Evolutionary conservation across 1,284 basidiomycete genomes (phyloP), one percentile per base, ranked within the genome.

Genomic region (Apiotrichum sp.): DNA sequence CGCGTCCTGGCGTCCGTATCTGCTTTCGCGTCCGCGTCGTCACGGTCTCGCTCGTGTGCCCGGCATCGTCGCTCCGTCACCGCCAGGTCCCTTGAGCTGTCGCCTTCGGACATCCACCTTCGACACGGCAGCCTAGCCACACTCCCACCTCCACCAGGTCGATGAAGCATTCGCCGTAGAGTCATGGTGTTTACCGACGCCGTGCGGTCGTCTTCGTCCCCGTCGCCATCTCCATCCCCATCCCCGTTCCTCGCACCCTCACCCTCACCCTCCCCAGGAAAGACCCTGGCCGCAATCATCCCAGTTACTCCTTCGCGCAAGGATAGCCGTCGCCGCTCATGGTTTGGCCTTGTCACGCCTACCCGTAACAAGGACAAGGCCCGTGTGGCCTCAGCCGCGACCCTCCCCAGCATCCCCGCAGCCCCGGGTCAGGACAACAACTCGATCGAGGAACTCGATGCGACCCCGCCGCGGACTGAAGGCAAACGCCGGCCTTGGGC

Each of bases 291-390:
- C 3, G 50, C 47, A 10, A 22, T 57, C 10, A 57, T 63, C 9
- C 62, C 69, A 13, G 41, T 62, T 43, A 59, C 68, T 4, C 62
- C 67, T 8, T 41, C 62, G 0, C 63, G 61, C 47, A 61, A 60
- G 32, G 58, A 55, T 55, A 55, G 58, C 44, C 53, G 55, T 3
- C 50, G 71, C n/a, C 57, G 67, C 34, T 70, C 69, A 45, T 74
- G 72, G 72, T 71, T 74, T 48, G 60, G 62, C 32, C 58, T 71
- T 6, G 64, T 60, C 9, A 65, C 58, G 4, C 60, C 57, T 40
- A 62, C 51, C 32, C 59, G 59, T 44, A 57, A 51, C 43, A 40
- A 47, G 32, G 55, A 53, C 44, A 47, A 47, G 38, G 39, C 22
- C 11, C 35, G 38, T 9, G 9, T 35, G 4, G 34, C 39, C 22